Conservation (phyloP, 2,329 filamentous ascomycete species). For the Arthrobotrys musiformis region DNA sequence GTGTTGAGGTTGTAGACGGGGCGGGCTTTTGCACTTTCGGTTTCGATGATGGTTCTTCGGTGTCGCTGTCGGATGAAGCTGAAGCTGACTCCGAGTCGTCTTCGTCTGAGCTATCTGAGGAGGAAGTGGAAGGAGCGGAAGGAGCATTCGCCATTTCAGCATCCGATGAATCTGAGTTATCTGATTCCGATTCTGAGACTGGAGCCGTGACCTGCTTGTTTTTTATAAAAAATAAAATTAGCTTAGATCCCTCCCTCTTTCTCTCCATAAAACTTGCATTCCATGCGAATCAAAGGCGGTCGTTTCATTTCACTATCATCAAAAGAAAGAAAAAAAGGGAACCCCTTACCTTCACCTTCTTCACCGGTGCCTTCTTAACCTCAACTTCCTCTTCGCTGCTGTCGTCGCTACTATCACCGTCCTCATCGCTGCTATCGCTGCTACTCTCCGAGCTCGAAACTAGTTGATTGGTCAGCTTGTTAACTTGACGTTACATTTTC, state of each 20-base stretch:
- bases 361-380: constrained; percentile 1
- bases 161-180: constrained; percentile 21
- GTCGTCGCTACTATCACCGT: constrained; percentile 40
- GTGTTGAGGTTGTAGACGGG: constrained; percentile 8
- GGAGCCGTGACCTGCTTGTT: constrained; percentile 3
- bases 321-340: background rate
- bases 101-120: constrained; percentile 8
- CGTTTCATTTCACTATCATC: too few species aligned
- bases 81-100: background rate
- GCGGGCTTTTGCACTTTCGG: constrained; percentile 7
- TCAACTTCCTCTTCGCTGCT: constrained; percentile 38
- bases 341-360: constrained; percentile 44
- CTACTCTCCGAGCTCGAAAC: constrained; percentile 53
- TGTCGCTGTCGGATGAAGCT: background rate
- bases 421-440: constrained; percentile 19
- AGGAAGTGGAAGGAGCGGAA: background rate
- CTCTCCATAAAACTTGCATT: background rate
- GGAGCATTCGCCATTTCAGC: constrained; percentile 27
- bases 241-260: background rate
- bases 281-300: background rate
- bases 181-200: constrained; percentile 11
- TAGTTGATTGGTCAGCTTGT: background rate
- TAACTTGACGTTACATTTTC: constrained; percentile 10
- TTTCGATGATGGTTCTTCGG: constrained; percentile 1
- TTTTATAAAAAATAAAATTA: constrained; percentile 19